Base-by-base conservation (phyloP, 139 green algal genomes). In the Chara braunii region DNA sequence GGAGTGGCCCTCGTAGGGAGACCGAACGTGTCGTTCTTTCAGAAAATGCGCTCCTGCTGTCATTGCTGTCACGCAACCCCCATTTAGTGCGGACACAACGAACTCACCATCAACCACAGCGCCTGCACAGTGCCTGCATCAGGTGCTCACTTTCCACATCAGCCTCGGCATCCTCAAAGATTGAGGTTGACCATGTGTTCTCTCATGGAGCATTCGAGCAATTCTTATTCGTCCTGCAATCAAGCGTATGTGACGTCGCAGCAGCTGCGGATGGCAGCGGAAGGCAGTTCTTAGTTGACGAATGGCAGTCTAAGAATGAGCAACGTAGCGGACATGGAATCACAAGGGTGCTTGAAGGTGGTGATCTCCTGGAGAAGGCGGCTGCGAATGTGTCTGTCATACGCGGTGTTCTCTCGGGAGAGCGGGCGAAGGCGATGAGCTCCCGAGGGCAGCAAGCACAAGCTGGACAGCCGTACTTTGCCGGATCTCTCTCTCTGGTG, bases 261-360 rank as follows among this genome's bases (percentile, higher is more conserved):
- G 54, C 51, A 55, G 63, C 5, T 26, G 52, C 1, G 8, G 63
- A 72, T 42, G 52, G 63, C n/a, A 72, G 63, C 22, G 51, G 63
- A 3, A 32, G 28, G 34, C 23, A 58, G 28, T 72, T 72, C n/a
- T 18, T 28, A 1, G 23, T 31, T 18, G 63, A 72, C 63, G 12
- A 35, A 34, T 72, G 63, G 63, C 18, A 68, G 51, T 36, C 52
- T 12, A 53, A 48, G 5, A 24, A 23, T 8, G 58, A 67, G 22
- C 58, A 4, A 18, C 57, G 54, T 4, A 37, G 40, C 60, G 60
- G 63, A 30, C 64, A 72, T 29, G 92, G 92, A 56, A 85, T 94
- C 57, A 98, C 92, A 0, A 82, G 82, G 24, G 91, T 96, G 22
- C 72, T 98, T n/a, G 84, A 96, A 70, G 86, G 80, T 35, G 92